These are phyloP conservation scores for Gentiana macrophylla DNA, from an alignment of 257 asterid species.

Conservation along the genomic window DNA sequence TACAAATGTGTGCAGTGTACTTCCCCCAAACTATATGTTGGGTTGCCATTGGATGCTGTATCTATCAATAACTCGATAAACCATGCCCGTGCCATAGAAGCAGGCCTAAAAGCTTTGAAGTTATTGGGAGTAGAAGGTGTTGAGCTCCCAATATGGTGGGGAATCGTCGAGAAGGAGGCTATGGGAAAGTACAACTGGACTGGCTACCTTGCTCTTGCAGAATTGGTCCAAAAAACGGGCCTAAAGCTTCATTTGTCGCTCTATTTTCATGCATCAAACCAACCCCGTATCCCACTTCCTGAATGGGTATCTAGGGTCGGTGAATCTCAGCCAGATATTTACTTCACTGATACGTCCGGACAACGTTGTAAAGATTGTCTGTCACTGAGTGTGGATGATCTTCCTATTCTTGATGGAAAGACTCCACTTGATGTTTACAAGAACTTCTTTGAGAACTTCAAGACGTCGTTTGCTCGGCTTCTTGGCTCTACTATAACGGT, in stretches of 20 bases:
- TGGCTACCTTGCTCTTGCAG: constrained; percentile 52
- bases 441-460: constrained; percentile 59
- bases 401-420: constrained; percentile 71
- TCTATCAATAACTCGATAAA: constrained; percentile 41
- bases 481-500: constrained; percentile 76
- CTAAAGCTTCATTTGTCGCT: constrained; percentile 66
- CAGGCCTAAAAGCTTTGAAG: constrained; percentile 76
- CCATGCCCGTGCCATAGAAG: constrained; percentile 66
- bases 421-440: constrained; percentile 60
- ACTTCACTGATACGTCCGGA: constrained; percentile 56
- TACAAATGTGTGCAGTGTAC: constrained; percentile 31
- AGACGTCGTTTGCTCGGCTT: constrained; percentile 40
- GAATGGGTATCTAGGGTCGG: constrained; percentile 61
- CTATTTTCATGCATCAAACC: constrained; percentile 57
- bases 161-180: constrained; percentile 60
- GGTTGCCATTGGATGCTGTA: constrained; percentile 72
- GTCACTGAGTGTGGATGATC: constrained; percentile 61
- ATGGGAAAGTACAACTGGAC: constrained; percentile 67
- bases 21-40: constrained; percentile 49
- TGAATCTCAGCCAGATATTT: constrained; percentile 44
- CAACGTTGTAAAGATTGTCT: constrained; percentile 46
- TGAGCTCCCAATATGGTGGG: constrained; percentile 97
- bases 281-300: constrained; percentile 38
- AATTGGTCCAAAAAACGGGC: constrained; percentile 50
- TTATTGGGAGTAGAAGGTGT: constrained; percentile 78